Base-by-base conservation (phyloP, 306 rosid species). In the Quercus variabilis region DNA sequence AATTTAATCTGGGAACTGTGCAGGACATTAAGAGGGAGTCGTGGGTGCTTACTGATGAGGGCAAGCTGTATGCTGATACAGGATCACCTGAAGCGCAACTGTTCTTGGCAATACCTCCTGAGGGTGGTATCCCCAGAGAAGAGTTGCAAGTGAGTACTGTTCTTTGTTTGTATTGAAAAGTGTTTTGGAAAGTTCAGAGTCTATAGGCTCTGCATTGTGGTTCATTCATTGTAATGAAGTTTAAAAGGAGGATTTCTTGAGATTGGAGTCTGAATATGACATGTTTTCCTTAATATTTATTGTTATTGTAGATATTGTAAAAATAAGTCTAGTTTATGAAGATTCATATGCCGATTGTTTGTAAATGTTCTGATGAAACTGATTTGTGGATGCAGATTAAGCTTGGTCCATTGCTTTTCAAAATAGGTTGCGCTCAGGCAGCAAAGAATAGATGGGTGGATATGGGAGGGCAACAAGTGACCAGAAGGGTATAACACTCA, bases 71-170 rank as follows among this genome's bases (percentile, higher is more conserved):
- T 82, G 80, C 99, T 19, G 83, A 83, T 30, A 25, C 83, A 0
- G 99, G 97, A 59, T 89, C 99, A 73, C 99, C 97, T 0, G 98
- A 95, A 87, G 72, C 86, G n/a, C 92, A 88, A 25, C 90, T 95
- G 3, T 85, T 95, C 69, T 78, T 78, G 23, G 94, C 90, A 20
- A 89, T 95, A 55, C 98, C 98, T 28, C 89, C 86, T 0, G 93
- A 89, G 87, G 98, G 98, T 87, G 99, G 98, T 51, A 95, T 90
- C 84, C 55, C 93, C 1, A 92, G 77, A 81, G 97, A 91, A 51
- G 97, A 95, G 23, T 83, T 92, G 80, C 90, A 92, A 94, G 96
- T 94, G 23, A 30, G 60, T 81, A n/a, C 46, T 74, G 2, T 35
- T 57, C 55, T 30, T 6, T 0, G 2, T 49, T 35, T 56, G 6